phyloP scores from a whole-genome alignment of 805 yeast genomes.

The Schizosaccharomyces osmophilus region DNA sequence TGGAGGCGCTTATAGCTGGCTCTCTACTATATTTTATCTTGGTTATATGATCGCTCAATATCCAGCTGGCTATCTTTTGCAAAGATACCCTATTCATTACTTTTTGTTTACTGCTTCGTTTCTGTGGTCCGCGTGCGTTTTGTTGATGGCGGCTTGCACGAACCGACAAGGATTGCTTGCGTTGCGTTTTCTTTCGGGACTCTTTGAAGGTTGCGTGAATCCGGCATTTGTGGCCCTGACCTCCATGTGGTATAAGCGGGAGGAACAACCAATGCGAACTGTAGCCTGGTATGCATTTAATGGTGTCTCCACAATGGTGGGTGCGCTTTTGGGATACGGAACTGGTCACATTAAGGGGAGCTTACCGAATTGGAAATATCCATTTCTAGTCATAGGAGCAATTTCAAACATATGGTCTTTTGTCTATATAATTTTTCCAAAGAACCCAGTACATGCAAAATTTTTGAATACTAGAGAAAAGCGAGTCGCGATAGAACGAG shows the following conservation, averaged over 20 bases:
- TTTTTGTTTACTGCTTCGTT: conserved; percentile 5
- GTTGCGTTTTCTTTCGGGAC: conserved; percentile 22
- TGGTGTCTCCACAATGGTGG: conserved; percentile 21
- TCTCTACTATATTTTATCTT: conserved; percentile 21
- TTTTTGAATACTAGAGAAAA: conserved; percentile 18
- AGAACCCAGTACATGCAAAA: conserved; percentile 20
- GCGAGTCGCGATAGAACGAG: conserved; percentile 25
- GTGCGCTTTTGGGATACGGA: conserved; percentile 28
- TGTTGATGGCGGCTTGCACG: conserved; percentile 19
- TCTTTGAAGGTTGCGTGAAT: conserved; percentile 24
- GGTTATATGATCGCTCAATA: conserved; percentile 24
- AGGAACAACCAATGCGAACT: conserved; percentile 27
- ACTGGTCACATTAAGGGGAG: conserved; percentile 10
- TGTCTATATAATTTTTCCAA: conserved; percentile 25
- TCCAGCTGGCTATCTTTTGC: conserved; percentile 21
- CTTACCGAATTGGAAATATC: conserved; percentile 27
- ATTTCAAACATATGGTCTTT: conserved; percentile 30
- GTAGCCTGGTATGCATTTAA: conserved; percentile 14
- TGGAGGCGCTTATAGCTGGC: conserved; percentile 19
- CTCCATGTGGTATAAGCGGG: conserved; percentile 32
- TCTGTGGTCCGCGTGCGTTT: conserved; percentile 23
- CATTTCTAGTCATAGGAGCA: conserved; percentile 35
- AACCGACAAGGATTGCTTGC: conserved; percentile 22
- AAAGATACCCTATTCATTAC: conserved; percentile 18
- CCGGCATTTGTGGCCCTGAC: conserved; percentile 33